phyloP scores from a whole-genome alignment of 768 basidiomycete species.

The Collybia sordida region DNA sequence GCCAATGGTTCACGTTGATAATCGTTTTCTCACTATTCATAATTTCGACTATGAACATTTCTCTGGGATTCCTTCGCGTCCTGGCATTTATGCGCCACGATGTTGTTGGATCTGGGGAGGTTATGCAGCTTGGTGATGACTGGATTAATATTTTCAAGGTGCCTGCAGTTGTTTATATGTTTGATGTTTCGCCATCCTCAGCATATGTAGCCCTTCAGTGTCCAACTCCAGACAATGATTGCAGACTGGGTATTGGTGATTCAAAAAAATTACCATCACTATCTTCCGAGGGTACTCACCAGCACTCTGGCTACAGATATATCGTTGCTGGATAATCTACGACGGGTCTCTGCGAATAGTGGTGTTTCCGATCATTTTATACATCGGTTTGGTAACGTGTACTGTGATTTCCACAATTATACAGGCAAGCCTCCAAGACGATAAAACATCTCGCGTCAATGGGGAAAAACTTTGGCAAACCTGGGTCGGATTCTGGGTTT shows the following conservation, averaged over 20 bases:
- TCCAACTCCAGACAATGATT: not conserved
- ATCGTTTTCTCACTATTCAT: not conserved
- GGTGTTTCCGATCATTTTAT: conserved; percentile 10
- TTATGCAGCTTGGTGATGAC: not conserved
- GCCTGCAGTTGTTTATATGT: not conserved
- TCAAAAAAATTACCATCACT: too few species aligned
- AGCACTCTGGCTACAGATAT: conserved; percentile 14
- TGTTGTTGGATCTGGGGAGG: too few species aligned
- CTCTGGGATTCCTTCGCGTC: not conserved
- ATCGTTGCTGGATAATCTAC: conserved; percentile 20
- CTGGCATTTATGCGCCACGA: not conserved
- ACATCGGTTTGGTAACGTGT: too few species aligned
- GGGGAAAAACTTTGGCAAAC: too few species aligned
- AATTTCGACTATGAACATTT: not conserved
- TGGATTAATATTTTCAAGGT: not conserved
- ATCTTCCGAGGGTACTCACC: not conserved
- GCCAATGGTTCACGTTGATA: not conserved
- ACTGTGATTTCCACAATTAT: too few species aligned
- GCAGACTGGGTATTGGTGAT: not conserved
- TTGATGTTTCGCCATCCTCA: not conserved
- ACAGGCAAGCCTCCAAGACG: too few species aligned
- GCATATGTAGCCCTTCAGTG: too few species aligned
- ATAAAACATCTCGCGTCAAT: too few species aligned
- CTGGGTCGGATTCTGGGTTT: conserved; percentile 10
- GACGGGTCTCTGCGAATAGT: conserved; percentile 8